A percentile compares a stretch with the other conserved stretches of the same genome.
Conservation (phyloP, 2,329 filamentous ascomycete species). For the Cadophora sp. region DNA sequence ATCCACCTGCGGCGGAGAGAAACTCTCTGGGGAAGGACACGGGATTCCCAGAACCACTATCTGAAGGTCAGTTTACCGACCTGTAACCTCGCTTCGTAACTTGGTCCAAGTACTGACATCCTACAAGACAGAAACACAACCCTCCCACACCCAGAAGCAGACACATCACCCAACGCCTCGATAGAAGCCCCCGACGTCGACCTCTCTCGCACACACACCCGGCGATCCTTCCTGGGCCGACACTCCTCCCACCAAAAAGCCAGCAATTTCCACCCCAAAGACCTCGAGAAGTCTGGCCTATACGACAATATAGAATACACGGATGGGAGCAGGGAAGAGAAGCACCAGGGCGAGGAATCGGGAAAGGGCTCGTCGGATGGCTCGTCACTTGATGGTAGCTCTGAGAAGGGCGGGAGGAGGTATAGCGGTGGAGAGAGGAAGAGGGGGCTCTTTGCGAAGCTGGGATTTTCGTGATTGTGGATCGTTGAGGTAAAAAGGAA, state of each 20-base stretch:
- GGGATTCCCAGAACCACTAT: constrained; percentile 44
- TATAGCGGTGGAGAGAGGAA: constrained; percentile 30
- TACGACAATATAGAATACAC: constrained; percentile 38
- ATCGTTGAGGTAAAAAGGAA: neutral
- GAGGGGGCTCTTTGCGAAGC: constrained; percentile 32
- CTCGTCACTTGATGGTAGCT: neutral
- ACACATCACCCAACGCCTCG: constrained; percentile 61
- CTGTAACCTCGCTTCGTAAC: too few species aligned
- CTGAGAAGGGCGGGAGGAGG: constrained; percentile 9
- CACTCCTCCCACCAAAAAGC: constrained; percentile 27
- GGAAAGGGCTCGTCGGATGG: constrained; percentile 14
- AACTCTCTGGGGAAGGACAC: constrained; percentile 43
- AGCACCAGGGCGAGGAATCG: constrained; percentile 15
- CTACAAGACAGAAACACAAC: constrained; percentile 60
- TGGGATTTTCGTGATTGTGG: constrained; percentile 21
- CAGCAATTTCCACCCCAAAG: constrained; percentile 19
- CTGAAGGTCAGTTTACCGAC: constrained; percentile 31
- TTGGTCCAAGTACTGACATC: neutral
- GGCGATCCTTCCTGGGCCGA: constrained; percentile 29
- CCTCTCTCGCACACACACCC: constrained; percentile 41
- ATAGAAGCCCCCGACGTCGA: constrained; percentile 62
- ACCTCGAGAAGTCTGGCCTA: constrained; percentile 22
- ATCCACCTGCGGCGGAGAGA: constrained; percentile 16
- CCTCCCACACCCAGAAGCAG: constrained; percentile 66
- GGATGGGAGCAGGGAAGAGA: constrained; percentile 32